Percentiles rank a stretch among this genome's conserved stretches.
Evolutionary conservation across 2,329 filamentous ascomycete species (phyloP).

Genomic region (Gremmenia infestans): DNA sequence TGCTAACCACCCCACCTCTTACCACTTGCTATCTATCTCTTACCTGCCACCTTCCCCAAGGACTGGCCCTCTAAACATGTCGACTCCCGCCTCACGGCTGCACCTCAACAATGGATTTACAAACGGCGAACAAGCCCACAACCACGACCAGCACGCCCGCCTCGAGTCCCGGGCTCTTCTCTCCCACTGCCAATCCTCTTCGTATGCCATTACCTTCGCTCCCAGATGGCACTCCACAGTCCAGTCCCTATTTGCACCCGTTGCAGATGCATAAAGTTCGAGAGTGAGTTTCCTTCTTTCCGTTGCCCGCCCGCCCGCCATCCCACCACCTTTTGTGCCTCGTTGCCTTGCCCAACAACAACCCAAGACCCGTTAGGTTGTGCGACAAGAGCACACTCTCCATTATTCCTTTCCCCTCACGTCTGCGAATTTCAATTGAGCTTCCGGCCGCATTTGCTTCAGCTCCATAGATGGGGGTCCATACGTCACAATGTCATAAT

Average conservation of each 20-base stretch:
- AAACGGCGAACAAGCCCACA: conserved; percentile 29
- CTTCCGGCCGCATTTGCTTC: neutral
- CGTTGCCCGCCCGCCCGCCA: conserved; percentile 1
- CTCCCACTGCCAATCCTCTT: conserved; percentile 38
- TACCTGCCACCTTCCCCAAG: neutral
- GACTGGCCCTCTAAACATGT: conserved; percentile 15
- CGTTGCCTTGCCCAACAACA: conserved; percentile 4
- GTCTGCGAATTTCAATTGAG: neutral
- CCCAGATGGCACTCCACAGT: conserved; percentile 43
- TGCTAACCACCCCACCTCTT: conserved; percentile 1
- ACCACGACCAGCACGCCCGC: conserved; percentile 47
- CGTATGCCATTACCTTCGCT: conserved; percentile 37
- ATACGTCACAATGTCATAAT: conserved; percentile 1
- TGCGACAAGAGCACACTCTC: neutral
- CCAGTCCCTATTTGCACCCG: conserved; percentile 63
- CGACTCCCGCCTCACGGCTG: conserved; percentile 10
- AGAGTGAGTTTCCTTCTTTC: conserved; percentile 54
- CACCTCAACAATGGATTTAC: conserved; percentile 30
- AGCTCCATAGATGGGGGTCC: neutral
- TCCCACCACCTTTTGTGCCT: conserved; percentile 5
- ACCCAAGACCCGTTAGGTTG: too few species aligned
- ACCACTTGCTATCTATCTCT: conserved; percentile 1
- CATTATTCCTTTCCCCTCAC: neutral
- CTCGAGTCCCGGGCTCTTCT: conserved; percentile 59
- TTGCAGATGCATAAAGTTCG: conserved; percentile 68